phyloP scores from a whole-genome alignment of 1,284 basidiomycete genomes.

The Fistulina hepatica region DNA sequence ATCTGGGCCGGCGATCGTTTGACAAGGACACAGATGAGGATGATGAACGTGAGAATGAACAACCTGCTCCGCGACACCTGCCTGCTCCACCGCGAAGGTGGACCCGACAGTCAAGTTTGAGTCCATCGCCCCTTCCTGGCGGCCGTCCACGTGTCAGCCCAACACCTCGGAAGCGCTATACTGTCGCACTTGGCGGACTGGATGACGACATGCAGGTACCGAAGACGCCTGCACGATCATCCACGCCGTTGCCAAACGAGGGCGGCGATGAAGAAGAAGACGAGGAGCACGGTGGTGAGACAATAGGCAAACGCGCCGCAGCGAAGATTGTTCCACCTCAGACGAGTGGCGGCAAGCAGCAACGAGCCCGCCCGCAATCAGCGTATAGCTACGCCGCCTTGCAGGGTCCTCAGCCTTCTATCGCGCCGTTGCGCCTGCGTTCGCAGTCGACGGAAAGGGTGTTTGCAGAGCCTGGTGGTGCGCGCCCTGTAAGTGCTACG shows the following conservation, averaged over 20 bases:
- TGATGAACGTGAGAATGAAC: too few relatives aligned
- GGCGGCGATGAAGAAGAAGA: conserved; percentile 20
- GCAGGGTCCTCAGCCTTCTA: conserved; percentile 15
- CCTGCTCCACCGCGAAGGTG: too few relatives aligned
- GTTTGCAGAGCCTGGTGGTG: too few relatives aligned
- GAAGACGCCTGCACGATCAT: conserved; percentile 7
- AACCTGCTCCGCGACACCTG: too few relatives aligned
- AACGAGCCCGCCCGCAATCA: conserved; percentile 41
- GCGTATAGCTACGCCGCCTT: conserved; percentile 28
- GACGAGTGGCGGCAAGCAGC: conserved; percentile 10
- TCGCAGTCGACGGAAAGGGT: conserved; percentile 45
- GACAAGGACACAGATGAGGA: too few relatives aligned
- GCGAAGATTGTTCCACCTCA: not conserved
- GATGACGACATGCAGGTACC: conserved; percentile 22
- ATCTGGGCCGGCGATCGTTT: conserved; percentile 12
- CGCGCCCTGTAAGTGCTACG: too few relatives aligned
- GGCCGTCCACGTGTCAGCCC: conserved; percentile 39
- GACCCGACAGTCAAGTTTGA: conserved; percentile 34
- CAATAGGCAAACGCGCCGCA: conserved; percentile 41
- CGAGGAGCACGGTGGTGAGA: conserved; percentile 40
- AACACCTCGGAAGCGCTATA: conserved; percentile 69
- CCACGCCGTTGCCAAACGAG: conserved; percentile 21
- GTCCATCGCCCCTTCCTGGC: conserved; percentile 32
- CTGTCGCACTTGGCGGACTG: conserved; percentile 66
- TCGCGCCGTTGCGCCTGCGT: conserved; percentile 35